Percentiles rank a stretch among this genome's conserved stretches.
Conservation (phyloP, 2,329 filamentous ascomycete genomes). For the Diplodia corticola region DNA sequence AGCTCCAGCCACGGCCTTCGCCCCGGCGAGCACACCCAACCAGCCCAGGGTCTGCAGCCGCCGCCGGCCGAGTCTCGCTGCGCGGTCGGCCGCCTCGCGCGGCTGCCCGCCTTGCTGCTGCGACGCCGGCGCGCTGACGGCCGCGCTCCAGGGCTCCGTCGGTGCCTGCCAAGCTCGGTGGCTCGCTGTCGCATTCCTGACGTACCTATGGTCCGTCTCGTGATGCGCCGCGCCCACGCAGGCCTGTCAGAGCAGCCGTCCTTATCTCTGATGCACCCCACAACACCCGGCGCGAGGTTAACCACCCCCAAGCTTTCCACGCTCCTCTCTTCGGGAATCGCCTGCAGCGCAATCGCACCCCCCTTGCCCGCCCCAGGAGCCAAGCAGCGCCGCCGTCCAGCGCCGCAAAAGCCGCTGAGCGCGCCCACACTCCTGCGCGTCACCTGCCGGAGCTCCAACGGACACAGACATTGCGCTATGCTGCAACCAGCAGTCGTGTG, state of each 20-base stretch:
- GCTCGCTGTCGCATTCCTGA: slow-evolving; percentile 5
- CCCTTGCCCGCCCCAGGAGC: neutral
- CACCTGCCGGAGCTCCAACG: neutral
- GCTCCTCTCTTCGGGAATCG: neutral
- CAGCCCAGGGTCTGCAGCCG: neutral
- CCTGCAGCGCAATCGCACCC: neutral
- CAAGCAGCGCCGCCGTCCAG: neutral
- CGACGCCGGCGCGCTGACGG: no score
- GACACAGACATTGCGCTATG: neutral
- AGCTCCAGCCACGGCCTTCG: neutral
- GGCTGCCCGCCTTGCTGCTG: neutral
- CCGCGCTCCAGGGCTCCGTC: neutral
- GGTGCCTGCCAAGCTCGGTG: slow-evolving; percentile 13
- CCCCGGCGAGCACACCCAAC: neutral
- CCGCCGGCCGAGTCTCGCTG: neutral
- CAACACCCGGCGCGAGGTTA: neutral
- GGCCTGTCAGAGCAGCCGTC: slow-evolving; percentile 4
- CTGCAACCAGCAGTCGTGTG: slow-evolving; percentile 6
- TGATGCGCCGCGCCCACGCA: neutral
- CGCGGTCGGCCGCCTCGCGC: neutral
- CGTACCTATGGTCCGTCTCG: neutral
- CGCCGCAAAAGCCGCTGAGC: slow-evolving; percentile 11
- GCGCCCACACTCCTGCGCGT: slow-evolving; percentile 6
- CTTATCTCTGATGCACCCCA: slow-evolving; percentile 21
- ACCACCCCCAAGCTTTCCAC: neutral